phyloP scores from a whole-genome alignment of 352 stramenopile species.

The Pythium coloratum region DNA sequence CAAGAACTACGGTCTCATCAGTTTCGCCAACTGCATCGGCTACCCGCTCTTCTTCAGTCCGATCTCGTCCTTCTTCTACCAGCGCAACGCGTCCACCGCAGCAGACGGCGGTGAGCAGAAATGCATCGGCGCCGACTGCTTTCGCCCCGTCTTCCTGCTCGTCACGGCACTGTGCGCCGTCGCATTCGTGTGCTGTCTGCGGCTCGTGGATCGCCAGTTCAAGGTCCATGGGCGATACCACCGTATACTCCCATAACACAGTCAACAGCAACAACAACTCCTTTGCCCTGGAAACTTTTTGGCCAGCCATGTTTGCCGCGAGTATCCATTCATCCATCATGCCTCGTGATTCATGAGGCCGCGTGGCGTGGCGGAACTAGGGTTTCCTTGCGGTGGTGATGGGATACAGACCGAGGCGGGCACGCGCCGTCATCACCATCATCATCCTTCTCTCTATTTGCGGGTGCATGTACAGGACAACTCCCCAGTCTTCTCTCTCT shows the following conservation, averaged over 20 bases:
- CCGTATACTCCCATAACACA: conserved; percentile 15
- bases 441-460: not conserved
- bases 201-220: conserved; percentile 35
- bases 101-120: conserved; percentile 40
- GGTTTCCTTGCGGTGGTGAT: not conserved
- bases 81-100: conserved; percentile 30
- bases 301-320: not conserved
- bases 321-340: not conserved
- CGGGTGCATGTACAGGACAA: not conserved
- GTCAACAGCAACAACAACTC: not conserved
- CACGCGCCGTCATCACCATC: not conserved
- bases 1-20: conserved; percentile 85
- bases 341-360: not conserved
- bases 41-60: conserved; percentile 81
- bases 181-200: conserved; percentile 48
- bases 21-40: conserved; percentile 77
- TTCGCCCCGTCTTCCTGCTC: conserved; percentile 64
- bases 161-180: conserved; percentile 53
- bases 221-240: conserved; percentile 22
- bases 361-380: not conserved
- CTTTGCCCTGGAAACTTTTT: conserved; percentile 1
- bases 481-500: not conserved
- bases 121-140: conserved; percentile 64
- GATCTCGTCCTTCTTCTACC: conserved; percentile 74
- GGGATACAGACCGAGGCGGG: not conserved